A percentile compares a stretch with the other conserved stretches of the same genome.
These are phyloP conservation scores for Bassia scoparia DNA, from an alignment of 148 eudicot genomes.

Conservation along the genomic window DNA sequence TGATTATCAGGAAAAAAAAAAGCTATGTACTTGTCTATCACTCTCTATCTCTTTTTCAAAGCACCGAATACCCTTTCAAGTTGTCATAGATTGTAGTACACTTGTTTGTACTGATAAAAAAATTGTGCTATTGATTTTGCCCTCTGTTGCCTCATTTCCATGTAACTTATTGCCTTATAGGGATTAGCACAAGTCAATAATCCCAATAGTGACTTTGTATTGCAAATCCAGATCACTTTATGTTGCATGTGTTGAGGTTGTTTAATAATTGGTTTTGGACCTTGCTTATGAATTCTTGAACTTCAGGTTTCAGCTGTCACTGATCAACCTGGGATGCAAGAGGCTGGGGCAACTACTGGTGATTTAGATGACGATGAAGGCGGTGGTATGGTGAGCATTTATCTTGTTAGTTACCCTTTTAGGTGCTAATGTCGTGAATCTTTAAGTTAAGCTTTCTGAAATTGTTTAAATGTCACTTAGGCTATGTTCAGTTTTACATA, in stretches of 20 bases:
- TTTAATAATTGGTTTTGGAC: neutral
- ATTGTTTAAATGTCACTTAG: neutral
- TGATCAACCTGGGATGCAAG: slow-evolving; percentile 76
- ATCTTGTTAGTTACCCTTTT: neutral
- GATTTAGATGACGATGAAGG: slow-evolving; percentile 93
- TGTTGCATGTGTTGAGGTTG: neutral
- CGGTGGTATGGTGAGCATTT: slow-evolving; percentile 75
- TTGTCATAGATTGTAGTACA: no score
- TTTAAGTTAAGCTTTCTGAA: neutral
- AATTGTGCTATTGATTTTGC: neutral
- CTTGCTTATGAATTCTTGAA: slow-evolving; percentile 1
- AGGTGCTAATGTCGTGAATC: neutral
- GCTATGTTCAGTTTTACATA: no score
- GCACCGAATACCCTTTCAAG: no score
- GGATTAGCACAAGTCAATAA: neutral
- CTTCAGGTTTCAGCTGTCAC: slow-evolving; percentile 81
- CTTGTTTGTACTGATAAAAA: no score
- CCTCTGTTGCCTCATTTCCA: neutral
- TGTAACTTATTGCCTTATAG: neutral
- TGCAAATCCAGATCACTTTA: neutral
- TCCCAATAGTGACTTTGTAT: neutral
- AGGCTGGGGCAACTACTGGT: slow-evolving; percentile 60
- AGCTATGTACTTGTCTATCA: no score
- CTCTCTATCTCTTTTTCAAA: no score
- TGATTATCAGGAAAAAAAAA: no score